Conservation (phyloP, 179 eudicot genomes). For the Drosera spatulata region DNA sequence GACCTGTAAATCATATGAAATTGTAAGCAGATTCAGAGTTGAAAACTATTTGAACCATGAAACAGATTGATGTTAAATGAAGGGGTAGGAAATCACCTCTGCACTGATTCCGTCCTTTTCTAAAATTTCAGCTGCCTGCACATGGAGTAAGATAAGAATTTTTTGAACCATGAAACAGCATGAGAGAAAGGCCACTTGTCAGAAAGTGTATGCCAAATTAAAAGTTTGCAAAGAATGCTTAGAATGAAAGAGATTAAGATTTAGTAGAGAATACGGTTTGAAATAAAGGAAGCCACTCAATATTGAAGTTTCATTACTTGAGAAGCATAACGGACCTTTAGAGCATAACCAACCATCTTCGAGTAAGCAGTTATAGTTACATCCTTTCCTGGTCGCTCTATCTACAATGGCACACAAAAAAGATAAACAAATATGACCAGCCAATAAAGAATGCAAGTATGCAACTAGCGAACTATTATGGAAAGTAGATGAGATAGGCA, state of each 20-base stretch:
- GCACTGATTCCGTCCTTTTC: constrained; percentile 43
- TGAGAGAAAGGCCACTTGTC: no score
- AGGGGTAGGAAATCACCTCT: constrained; percentile 18
- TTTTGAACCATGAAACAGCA: not conserved
- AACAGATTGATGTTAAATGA: not conserved
- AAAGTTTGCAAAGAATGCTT: no score
- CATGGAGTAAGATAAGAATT: not conserved
- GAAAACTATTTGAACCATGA: not conserved
- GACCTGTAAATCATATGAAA: constrained; percentile 14
- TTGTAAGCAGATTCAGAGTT: not conserved
- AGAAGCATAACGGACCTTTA: constrained; percentile 45
- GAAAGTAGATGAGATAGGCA: constrained; percentile 1
- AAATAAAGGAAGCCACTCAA: not conserved
- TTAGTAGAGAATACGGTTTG: not conserved
- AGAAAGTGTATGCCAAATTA: no score
- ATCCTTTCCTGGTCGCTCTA: constrained; percentile 86
- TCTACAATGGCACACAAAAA: constrained; percentile 25
- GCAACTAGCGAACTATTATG: no score
- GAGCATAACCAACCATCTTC: constrained; percentile 95
- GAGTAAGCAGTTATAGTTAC: constrained; percentile 88
- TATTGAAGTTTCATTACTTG: not conserved
- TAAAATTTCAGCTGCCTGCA: constrained; percentile 38
- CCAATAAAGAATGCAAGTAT: not conserved
- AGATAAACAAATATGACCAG: not conserved
- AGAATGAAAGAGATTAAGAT: not conserved